Percentiles rank a stretch among this genome's conserved stretches.
phyloP scores from a whole-genome alignment of 805 yeast species.

The Candida ulmi region DNA sequence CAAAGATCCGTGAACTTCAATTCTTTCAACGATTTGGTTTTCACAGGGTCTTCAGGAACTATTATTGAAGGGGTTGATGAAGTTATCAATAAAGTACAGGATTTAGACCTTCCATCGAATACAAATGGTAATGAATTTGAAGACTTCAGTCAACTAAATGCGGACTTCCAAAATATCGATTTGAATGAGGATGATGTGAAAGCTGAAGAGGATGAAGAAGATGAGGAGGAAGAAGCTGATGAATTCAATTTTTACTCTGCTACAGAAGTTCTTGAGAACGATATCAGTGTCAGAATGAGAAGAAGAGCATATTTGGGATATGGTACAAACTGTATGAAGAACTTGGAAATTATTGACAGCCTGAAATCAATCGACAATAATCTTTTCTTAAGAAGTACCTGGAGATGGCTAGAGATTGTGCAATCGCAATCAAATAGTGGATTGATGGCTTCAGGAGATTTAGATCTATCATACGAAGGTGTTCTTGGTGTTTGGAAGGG shows the following conservation, averaged over 20 bases:
- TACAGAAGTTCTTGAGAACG: slow-evolving; percentile 53
- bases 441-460: slow-evolving; percentile 58
- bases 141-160: slow-evolving; percentile 21
- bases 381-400: slow-evolving; percentile 64
- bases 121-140: slow-evolving; percentile 23
- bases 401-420: slow-evolving; percentile 88
- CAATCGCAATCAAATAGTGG: slow-evolving; percentile 58
- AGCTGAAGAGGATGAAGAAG: slow-evolving; percentile 15
- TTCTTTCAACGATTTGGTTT: slow-evolving; percentile 59
- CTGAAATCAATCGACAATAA: slow-evolving; percentile 45
- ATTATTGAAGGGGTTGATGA: slow-evolving; percentile 30
- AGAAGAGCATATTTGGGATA: slow-evolving; percentile 70
- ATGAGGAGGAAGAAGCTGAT: slow-evolving; percentile 17
- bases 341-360: slow-evolving; percentile 53
- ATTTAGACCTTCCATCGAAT: slow-evolving; percentile 10
- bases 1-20: slow-evolving; percentile 59
- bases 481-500: slow-evolving; percentile 90
- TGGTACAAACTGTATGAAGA: slow-evolving; percentile 59
- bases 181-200: slow-evolving; percentile 1
- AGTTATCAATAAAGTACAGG: slow-evolving; percentile 17
- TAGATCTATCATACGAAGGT: slow-evolving; percentile 85
- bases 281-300: slow-evolving; percentile 68
- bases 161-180: slow-evolving; percentile 2
- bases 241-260: slow-evolving; percentile 25
- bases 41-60: slow-evolving; percentile 55